Evolutionary conservation across 345 rosid species (phyloP).

Genomic region (Syzygium oleosum): DNA sequence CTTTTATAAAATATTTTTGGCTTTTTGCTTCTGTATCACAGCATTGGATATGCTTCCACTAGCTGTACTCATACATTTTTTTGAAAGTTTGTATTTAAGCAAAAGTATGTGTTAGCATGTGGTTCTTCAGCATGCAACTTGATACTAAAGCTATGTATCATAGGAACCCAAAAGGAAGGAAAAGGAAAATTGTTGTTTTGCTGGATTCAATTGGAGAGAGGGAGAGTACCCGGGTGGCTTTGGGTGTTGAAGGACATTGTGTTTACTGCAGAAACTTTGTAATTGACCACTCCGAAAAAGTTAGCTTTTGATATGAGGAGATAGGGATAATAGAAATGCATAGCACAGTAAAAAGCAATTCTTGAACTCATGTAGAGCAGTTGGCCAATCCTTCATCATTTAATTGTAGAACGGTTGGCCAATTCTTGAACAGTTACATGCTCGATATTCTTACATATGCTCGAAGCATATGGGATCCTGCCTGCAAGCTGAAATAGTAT

Average conservation of each 20-base stretch:
- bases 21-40: background rate
- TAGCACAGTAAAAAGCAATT: background rate
- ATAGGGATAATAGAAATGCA: background rate
- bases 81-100: background rate
- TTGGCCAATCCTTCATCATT: background rate
- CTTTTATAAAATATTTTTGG: background rate
- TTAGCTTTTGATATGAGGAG: background rate
- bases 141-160: background rate
- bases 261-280: background rate
- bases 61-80: background rate
- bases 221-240: background rate
- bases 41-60: background rate
- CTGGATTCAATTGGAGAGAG: background rate
- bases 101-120: background rate
- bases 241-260: background rate
- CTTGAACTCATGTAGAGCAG: background rate
- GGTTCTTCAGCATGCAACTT: background rate
- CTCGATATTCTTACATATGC: background rate
- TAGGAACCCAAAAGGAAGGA: background rate
- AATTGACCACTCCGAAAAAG: background rate
- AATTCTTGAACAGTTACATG: background rate
- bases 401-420: background rate
- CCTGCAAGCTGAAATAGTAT: background rate
- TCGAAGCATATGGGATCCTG: background rate
- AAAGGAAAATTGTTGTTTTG: background rate